Evolutionary conservation across 1,284 basidiomycete species (phyloP).

Genomic region (Microbotryum intermedium): DNA sequence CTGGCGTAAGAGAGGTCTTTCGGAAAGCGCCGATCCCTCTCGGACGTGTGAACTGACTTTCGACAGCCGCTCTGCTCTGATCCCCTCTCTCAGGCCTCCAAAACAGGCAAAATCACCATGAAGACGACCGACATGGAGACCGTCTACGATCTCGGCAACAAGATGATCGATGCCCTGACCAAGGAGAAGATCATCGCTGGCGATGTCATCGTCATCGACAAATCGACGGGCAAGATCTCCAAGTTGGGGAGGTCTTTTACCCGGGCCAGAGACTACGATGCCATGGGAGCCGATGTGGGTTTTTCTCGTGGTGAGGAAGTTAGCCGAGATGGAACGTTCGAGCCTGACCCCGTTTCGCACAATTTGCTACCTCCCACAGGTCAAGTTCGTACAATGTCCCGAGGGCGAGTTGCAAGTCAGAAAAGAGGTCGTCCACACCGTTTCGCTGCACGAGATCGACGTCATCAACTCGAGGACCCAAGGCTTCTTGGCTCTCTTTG

Average conservation of each 20-base stretch:
- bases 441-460: slow-evolving; percentile 96
- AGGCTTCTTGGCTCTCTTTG: slow-evolving; percentile 58
- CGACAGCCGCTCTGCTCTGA: neutral
- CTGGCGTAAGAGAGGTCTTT: slow-evolving; percentile 58
- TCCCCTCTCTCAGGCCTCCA: slow-evolving; percentile 62
- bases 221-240: slow-evolving; percentile 88
- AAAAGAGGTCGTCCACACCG: slow-evolving; percentile 93
- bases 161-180: slow-evolving; percentile 96
- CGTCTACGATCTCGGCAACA: slow-evolving; percentile 94
- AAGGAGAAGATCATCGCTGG: slow-evolving; percentile 97
- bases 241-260: slow-evolving; percentile 95
- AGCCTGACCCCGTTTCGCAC: no score
- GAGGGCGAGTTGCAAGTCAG: slow-evolving; percentile 96
- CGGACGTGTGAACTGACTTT: neutral
- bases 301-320: neutral
- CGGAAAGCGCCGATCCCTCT: neutral
- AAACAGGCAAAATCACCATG: slow-evolving; percentile 93
- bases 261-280: slow-evolving; percentile 92
- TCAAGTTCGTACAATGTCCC: slow-evolving; percentile 94
- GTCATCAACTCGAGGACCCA: slow-evolving; percentile 98
- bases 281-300: slow-evolving; percentile 93
- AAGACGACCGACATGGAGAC: slow-evolving; percentile 99
- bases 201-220: slow-evolving; percentile 93
- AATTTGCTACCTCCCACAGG: slow-evolving; percentile 52
- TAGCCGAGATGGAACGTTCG: neutral